Conservation (phyloP, 257 asterid genomes). For the Eucommia ulmoides region DNA sequence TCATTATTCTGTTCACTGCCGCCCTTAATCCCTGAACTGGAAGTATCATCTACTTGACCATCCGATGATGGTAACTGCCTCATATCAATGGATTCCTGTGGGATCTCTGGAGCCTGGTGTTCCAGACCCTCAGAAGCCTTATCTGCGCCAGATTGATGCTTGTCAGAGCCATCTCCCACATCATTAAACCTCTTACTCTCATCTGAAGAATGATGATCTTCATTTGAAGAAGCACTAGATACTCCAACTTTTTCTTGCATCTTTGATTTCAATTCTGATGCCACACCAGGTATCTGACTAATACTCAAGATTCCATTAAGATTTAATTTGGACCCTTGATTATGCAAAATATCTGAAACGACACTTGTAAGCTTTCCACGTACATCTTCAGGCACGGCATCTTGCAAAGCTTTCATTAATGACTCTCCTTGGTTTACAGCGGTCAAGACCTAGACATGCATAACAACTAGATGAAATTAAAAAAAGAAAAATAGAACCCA, state of each 20-base stretch:
- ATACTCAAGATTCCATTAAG: slow-evolving; percentile 29
- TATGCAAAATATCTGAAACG: slow-evolving; percentile 58
- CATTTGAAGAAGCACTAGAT: slow-evolving; percentile 18
- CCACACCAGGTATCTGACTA: slow-evolving; percentile 28
- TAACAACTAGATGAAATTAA: neutral
- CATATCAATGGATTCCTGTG: slow-evolving; percentile 21
- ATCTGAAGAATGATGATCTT: slow-evolving; percentile 25
- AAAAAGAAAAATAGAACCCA: neutral
- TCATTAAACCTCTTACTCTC: slow-evolving; percentile 22
- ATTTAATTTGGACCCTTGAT: slow-evolving; percentile 42
- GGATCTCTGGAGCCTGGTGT: slow-evolving; percentile 28
- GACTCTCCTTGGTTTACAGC: slow-evolving; percentile 89
- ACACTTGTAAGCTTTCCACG: slow-evolving; percentile 71
- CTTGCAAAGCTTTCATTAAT: slow-evolving; percentile 78
- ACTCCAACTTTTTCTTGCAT: slow-evolving; percentile 17
- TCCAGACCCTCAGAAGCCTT: slow-evolving; percentile 33
- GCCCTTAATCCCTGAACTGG: slow-evolving; percentile 22
- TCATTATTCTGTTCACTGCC: slow-evolving; percentile 15
- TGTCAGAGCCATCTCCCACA: slow-evolving; percentile 22
- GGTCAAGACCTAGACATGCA: slow-evolving; percentile 52
- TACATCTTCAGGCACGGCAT: slow-evolving; percentile 94
- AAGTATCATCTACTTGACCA: slow-evolving; percentile 15
- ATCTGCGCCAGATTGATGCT: slow-evolving; percentile 24
- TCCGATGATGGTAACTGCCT: slow-evolving; percentile 15
- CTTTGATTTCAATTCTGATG: slow-evolving; percentile 30